Conservation (phyloP, 352 stramenopile species). For the Phytophthora hybrid region DNA sequence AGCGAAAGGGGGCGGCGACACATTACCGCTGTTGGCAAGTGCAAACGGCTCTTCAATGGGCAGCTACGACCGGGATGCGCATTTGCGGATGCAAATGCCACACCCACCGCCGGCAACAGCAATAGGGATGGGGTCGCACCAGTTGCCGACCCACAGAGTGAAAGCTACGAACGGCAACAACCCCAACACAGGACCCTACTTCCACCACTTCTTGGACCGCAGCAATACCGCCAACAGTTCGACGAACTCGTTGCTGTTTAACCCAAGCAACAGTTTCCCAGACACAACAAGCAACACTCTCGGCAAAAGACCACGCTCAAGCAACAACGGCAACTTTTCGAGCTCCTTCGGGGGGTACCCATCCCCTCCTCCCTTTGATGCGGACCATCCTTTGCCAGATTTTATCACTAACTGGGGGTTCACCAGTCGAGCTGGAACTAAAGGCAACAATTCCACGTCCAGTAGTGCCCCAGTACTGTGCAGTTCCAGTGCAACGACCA, state of each 20-base stretch:
- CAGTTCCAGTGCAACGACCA: constrained; percentile 14
- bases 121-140: constrained; percentile 30
- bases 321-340: constrained; percentile 33
- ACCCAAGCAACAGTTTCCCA: constrained; percentile 14
- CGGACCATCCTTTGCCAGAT: constrained; percentile 57
- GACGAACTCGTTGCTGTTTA: constrained; percentile 32
- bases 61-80: constrained; percentile 65
- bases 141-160: constrained; percentile 33
- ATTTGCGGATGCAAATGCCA: constrained; percentile 61
- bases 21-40: constrained; percentile 1
- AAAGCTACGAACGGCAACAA: constrained; percentile 21
- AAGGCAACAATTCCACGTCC: constrained; percentile 14
- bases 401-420: constrained; percentile 55
- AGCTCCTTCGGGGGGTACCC: constrained; percentile 34
- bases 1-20: constrained; percentile 19
- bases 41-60: constrained; percentile 48
- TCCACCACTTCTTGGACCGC: constrained; percentile 48
- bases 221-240: constrained; percentile 30
- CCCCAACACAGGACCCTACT: constrained; percentile 23
- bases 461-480: constrained; percentile 1
- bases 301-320: constrained; percentile 35
- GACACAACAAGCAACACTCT: constrained; percentile 13
- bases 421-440: constrained; percentile 20
- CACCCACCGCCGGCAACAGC: constrained; percentile 9
- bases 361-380: constrained; percentile 45